Conservation (phyloP, 2,329 filamentous ascomycete species). For the Pseudogymnoascus sp. region DNA sequence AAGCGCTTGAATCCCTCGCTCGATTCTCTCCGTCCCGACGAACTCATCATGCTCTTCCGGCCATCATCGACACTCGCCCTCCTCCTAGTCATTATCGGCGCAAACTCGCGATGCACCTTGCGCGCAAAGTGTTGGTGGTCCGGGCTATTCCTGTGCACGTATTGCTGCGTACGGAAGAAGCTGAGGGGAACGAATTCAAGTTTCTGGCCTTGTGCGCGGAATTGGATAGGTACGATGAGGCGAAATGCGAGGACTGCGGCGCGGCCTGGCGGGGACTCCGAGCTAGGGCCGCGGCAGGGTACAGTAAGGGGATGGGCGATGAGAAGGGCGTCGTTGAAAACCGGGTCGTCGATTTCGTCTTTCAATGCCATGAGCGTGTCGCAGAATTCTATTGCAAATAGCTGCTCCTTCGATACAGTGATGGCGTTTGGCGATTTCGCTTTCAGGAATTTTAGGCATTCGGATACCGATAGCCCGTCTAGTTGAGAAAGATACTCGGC, state of each 20-base stretch:
- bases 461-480: slow-evolving; percentile 34
- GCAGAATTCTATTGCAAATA: slow-evolving; percentile 39
- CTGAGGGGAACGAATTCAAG: slow-evolving; percentile 52
- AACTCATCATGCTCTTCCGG: neutral
- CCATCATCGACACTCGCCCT: slow-evolving; percentile 13
- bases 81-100: slow-evolving; percentile 36
- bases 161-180: slow-evolving; percentile 60
- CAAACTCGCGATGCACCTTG: slow-evolving; percentile 52
- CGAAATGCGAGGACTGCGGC: slow-evolving; percentile 46
- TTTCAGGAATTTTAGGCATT: slow-evolving; percentile 32
- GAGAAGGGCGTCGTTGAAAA: slow-evolving; percentile 39
- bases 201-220: slow-evolving; percentile 39
- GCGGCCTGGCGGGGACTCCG: slow-evolving; percentile 22
- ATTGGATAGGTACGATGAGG: slow-evolving; percentile 53
- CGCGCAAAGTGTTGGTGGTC: slow-evolving; percentile 52
- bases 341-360: slow-evolving; percentile 34
- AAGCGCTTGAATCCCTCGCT: neutral
- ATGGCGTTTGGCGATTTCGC: slow-evolving; percentile 30
- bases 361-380: slow-evolving; percentile 34
- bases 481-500: slow-evolving; percentile 44
- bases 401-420: slow-evolving; percentile 28
- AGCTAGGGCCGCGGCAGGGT: slow-evolving; percentile 29
- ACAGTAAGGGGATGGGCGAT: slow-evolving; percentile 35
- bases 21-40: neutral
- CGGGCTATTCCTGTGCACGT: slow-evolving; percentile 45